Conservation (phyloP, 2,329 filamentous ascomycete genomes). For the Salinomyces thailandicus region DNA sequence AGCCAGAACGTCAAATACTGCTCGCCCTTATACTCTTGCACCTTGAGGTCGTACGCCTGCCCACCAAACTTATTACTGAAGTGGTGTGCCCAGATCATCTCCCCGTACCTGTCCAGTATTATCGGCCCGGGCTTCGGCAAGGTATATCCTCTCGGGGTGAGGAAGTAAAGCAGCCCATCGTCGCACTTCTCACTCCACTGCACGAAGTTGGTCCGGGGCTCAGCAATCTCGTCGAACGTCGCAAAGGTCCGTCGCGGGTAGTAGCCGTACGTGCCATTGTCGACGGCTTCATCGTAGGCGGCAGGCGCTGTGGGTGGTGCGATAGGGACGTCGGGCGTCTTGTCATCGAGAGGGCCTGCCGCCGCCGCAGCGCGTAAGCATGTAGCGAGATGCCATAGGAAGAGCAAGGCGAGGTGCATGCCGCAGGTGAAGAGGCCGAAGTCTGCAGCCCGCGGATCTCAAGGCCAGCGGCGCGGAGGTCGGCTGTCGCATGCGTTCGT, state of each 20-base stretch:
- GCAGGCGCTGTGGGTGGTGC: conserved; percentile 7
- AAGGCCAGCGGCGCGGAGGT: neutral
- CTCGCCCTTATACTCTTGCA: conserved; percentile 26
- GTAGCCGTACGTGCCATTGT: conserved; percentile 21
- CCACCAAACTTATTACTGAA: conserved; percentile 24
- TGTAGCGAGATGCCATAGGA: conserved; percentile 16
- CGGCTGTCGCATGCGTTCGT: neutral
- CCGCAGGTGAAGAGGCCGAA: neutral
- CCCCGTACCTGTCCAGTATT: conserved; percentile 22
- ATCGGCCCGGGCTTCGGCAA: conserved; percentile 23
- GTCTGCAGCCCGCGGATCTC: neutral
- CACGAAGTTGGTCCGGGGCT: conserved; percentile 20
- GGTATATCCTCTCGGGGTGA: conserved; percentile 24
- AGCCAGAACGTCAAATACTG: conserved; percentile 31
- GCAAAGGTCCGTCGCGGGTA: conserved; percentile 19
- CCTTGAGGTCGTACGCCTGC: conserved; percentile 27
- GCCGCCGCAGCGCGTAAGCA: conserved; percentile 7
- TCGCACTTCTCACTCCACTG: conserved; percentile 20
- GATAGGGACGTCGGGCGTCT: conserved; percentile 1
- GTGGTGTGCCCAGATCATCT: conserved; percentile 23
- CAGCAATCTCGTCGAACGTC: conserved; percentile 15
- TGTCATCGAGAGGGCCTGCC: neutral
- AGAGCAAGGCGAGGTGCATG: conserved; percentile 3
- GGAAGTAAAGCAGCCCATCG: conserved; percentile 20
- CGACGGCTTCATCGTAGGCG: conserved; percentile 16